A percentile compares a stretch with the other conserved stretches of the same genome.
phyloP scores from a whole-genome alignment of 2,329 filamentous ascomycete species.

The Davidsoniella virescens region DNA sequence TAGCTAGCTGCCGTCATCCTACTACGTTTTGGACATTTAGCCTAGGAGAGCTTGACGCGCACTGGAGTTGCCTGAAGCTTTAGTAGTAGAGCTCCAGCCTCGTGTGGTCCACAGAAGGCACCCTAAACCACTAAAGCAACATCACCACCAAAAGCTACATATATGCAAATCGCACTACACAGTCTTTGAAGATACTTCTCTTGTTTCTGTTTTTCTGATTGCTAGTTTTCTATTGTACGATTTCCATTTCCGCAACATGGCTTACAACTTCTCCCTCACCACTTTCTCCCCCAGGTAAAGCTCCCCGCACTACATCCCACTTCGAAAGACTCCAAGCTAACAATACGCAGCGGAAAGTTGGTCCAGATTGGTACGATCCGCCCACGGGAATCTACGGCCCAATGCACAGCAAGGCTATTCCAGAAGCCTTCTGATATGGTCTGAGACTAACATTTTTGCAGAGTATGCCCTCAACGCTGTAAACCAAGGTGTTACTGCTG shows the following conservation, averaged over 20 bases:
- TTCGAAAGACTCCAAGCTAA: slow-evolving; percentile 12
- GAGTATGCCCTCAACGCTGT: slow-evolving; percentile 99
- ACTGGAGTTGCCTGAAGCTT: slow-evolving; percentile 14
- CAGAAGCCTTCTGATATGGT: background rate
- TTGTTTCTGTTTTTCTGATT: background rate
- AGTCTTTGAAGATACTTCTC: background rate
- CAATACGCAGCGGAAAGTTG: slow-evolving; percentile 73
- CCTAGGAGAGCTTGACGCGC: slow-evolving; percentile 13
- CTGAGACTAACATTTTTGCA: slow-evolving; percentile 22
- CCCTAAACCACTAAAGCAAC: slow-evolving; percentile 2
- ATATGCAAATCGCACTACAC: too few species aligned
- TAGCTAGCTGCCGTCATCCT: background rate
- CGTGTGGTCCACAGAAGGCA: slow-evolving; percentile 8
- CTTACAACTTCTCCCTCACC: slow-evolving; percentile 66
- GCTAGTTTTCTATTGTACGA: background rate
- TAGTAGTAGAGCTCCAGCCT: slow-evolving; percentile 13
- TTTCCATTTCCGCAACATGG: slow-evolving; percentile 10
- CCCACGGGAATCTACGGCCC: background rate
- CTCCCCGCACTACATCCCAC: slow-evolving; percentile 16
- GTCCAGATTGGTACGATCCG: slow-evolving; percentile 66
- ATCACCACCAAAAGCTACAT: background rate
- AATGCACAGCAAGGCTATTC: background rate
- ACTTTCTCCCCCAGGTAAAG: slow-evolving; percentile 97
- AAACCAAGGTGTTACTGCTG: slow-evolving; percentile 95
- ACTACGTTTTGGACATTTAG: background rate